These are phyloP conservation scores for Globisporangium acanthophoron DNA, from an alignment of 352 stramenopile species.

Conservation along the genomic window DNA sequence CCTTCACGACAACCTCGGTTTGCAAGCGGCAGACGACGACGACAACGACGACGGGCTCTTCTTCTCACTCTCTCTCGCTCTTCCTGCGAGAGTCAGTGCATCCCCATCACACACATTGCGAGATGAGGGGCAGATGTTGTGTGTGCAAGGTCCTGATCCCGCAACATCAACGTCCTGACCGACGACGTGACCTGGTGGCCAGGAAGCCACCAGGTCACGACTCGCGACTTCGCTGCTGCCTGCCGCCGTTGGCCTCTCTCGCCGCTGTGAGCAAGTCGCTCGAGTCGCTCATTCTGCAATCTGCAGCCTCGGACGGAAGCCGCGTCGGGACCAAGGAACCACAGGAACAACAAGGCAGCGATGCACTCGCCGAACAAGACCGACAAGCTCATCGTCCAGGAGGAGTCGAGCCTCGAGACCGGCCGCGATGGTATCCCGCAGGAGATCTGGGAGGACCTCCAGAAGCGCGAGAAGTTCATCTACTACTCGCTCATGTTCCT, in stretches of 20 bases:
- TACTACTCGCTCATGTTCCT: constrained; percentile 73
- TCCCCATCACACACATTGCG: not conserved
- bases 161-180: not conserved
- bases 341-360: not conserved
- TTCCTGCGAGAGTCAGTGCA: too few relatives aligned
- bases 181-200: not conserved
- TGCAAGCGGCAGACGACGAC: not conserved
- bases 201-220: too few relatives aligned
- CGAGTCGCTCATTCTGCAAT: not conserved
- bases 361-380: constrained; percentile 23
- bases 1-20: too few relatives aligned
- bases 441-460: constrained; percentile 54
- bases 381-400: constrained; percentile 36
- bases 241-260: not conserved
- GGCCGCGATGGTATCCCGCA: constrained; percentile 44
- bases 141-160: not conserved
- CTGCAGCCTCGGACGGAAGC: not conserved
- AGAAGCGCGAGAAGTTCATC: constrained; percentile 42
- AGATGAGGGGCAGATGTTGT: not conserved
- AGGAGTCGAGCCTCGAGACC: constrained; percentile 15
- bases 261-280: too few relatives aligned
- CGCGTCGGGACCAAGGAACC: not conserved
- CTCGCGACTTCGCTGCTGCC: too few relatives aligned
- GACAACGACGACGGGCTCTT: not conserved
- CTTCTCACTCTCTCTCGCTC: too few relatives aligned